phyloP scores from a whole-genome alignment of 371 early-diverging fungal species.

The Mucor velutinosus region DNA sequence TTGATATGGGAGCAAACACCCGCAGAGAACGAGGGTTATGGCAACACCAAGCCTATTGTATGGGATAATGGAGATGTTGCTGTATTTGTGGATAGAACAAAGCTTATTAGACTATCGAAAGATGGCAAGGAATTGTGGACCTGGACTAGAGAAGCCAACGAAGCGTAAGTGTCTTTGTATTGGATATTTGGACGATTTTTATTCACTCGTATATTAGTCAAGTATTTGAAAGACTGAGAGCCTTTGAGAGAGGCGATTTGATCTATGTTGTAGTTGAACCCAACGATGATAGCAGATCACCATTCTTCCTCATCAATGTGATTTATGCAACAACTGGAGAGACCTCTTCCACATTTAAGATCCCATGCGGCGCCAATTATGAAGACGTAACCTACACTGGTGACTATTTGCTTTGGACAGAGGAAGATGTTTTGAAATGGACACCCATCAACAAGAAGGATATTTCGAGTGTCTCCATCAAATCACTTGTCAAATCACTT shows the following conservation, averaged over 20 bases:
- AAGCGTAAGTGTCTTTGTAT: conserved; percentile 7
- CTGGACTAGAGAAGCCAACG: conserved; percentile 12
- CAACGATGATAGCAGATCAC: conserved; percentile 4
- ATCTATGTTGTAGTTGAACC: conserved; percentile 21
- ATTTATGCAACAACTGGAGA: conserved; percentile 27
- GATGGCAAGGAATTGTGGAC: conserved; percentile 28
- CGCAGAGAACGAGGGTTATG: conserved; percentile 5
- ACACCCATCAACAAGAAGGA: conserved; percentile 31
- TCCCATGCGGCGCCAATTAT: conserved; percentile 13
- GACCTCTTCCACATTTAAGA: conserved; percentile 8
- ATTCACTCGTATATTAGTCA: neutral
- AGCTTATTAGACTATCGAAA: conserved; percentile 20
- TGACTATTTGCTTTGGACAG: conserved; percentile 39
- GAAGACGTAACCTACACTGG: conserved; percentile 26
- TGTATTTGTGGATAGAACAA: conserved; percentile 10
- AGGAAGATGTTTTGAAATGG: conserved; percentile 38
- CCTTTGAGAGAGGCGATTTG: conserved; percentile 11
- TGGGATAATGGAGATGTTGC: conserved; percentile 24
- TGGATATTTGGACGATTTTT: neutral
- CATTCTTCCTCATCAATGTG: conserved; percentile 13
- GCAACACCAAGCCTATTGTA: conserved; percentile 3
- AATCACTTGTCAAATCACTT: conserved; percentile 13
- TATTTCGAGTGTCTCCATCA: conserved; percentile 18
- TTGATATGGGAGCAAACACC: conserved; percentile 26
- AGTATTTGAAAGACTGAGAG: conserved; percentile 9